These are phyloP conservation scores for Irpex sp. DNA, from an alignment of 1,284 basidiomycete species.

Conservation along the genomic window DNA sequence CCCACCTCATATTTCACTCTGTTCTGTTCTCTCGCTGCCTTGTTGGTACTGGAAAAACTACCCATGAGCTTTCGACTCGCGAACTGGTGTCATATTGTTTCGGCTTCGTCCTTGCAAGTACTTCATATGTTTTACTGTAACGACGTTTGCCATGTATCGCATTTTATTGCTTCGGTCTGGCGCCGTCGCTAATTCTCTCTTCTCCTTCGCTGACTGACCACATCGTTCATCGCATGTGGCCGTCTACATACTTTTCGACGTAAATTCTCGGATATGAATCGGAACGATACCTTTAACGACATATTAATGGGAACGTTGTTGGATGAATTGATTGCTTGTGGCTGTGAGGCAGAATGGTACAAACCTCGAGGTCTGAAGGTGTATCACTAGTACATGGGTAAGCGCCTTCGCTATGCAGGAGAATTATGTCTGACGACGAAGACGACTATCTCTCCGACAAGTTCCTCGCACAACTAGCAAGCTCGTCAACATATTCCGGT, in stretches of 20 bases:
- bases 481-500: conserved; percentile 26
- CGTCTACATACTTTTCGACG: neutral
- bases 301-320: neutral
- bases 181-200: conserved; percentile 36
- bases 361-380: no score
- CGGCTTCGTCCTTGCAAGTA: conserved; percentile 12
- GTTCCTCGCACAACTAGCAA: conserved; percentile 50
- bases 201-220: conserved; percentile 34
- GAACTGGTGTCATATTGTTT: conserved; percentile 19
- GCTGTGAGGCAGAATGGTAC: conserved; percentile 3
- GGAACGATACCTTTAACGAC: conserved; percentile 18
- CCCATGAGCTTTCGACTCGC: conserved; percentile 5
- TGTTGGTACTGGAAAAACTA: conserved; percentile 7
- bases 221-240: conserved; percentile 25
- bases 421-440: conserved; percentile 58
- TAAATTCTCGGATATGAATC: conserved; percentile 7
- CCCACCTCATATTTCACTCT: conserved; percentile 14
- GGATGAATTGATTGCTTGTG: neutral
- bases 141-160: conserved; percentile 17
- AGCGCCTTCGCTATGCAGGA: conserved; percentile 5
- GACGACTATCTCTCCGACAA: conserved; percentile 86
- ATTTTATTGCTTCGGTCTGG: conserved; percentile 38
- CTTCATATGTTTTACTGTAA: conserved; percentile 1
- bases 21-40: conserved; percentile 4
- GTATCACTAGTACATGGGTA: neutral